Percentiles rank a stretch among this genome's conserved stretches.
Evolutionary conservation across 768 basidiomycete species (phyloP).

Genomic region (Kwoniella europaea): DNA sequence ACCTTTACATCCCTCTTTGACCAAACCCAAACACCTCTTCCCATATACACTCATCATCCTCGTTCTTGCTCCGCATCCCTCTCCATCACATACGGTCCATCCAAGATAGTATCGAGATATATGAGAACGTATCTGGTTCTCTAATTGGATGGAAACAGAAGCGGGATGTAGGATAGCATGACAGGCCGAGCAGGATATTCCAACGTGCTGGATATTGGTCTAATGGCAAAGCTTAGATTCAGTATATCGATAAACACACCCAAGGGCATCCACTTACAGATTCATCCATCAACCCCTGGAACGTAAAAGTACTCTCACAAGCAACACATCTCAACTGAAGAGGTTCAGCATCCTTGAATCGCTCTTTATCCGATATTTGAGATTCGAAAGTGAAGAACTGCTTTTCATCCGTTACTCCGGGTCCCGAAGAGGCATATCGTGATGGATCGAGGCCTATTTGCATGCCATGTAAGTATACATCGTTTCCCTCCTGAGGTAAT

Average conservation of each 20-base stretch:
- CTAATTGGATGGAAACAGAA: constrained; percentile 81
- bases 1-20: constrained; percentile 67
- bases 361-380: constrained; percentile 81
- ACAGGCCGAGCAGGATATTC: constrained; percentile 76
- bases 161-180: constrained; percentile 63
- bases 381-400: constrained; percentile 82
- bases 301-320: constrained; percentile 65
- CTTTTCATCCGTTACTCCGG: constrained; percentile 64
- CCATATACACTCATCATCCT: constrained; percentile 94
- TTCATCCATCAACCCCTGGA: constrained; percentile 58
- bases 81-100: constrained; percentile 85
- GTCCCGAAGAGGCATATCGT: constrained; percentile 47
- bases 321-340: constrained; percentile 77
- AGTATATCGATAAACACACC: background rate
- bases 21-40: constrained; percentile 70
- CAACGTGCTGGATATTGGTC: constrained; percentile 70
- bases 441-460: constrained; percentile 55
- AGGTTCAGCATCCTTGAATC: constrained; percentile 76
- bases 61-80: constrained; percentile 80
- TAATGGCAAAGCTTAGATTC: constrained; percentile 51
- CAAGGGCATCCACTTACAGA: too few species aligned
- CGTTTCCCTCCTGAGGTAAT: background rate
- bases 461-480: too few species aligned
- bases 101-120: constrained; percentile 85
- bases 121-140: constrained; percentile 77